These are phyloP conservation scores for Chaetoceros tenuissimus DNA, from an alignment of 108 stramenopile genomes.

Conservation along the genomic window DNA sequence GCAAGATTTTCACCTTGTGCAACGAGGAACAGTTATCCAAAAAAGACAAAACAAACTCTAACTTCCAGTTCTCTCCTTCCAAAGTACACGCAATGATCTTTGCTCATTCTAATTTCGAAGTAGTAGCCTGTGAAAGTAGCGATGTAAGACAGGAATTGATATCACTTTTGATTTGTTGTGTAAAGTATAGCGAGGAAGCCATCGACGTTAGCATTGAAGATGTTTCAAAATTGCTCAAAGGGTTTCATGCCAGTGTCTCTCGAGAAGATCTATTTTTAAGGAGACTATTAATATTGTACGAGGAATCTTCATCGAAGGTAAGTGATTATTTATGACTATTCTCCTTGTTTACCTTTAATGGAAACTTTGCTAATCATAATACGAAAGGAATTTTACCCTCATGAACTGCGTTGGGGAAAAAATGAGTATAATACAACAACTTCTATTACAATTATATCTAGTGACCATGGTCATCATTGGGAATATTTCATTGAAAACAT, in stretches of 20 bases:
- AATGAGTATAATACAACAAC: too few species aligned
- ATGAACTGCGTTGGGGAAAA: too few species aligned
- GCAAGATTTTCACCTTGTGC: too few species aligned
- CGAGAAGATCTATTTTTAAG: not conserved
- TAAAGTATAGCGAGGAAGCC: not conserved
- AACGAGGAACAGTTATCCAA: too few species aligned
- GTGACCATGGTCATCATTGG: not conserved
- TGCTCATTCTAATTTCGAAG: not conserved
- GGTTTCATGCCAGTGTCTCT: not conserved
- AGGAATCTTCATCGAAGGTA: too few species aligned
- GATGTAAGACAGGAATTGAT: not conserved
- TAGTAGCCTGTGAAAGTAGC: not conserved
- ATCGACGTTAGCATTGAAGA: not conserved
- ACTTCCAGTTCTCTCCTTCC: not conserved
- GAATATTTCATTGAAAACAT: not conserved
- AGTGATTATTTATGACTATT: too few species aligned
- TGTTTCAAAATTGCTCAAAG: not conserved
- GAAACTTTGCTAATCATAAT: too few species aligned
- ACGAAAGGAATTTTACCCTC: too few species aligned
- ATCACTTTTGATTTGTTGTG: not conserved
- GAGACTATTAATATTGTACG: not conserved
- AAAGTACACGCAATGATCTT: not conserved
- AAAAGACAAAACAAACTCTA: too few species aligned
- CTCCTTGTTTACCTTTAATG: too few species aligned
- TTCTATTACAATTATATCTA: too few species aligned